Evolutionary conservation across 768 basidiomycete species (phyloP), one percentile per base, ranked within the genome.

Genomic region (Tulasnella sp.): DNA sequence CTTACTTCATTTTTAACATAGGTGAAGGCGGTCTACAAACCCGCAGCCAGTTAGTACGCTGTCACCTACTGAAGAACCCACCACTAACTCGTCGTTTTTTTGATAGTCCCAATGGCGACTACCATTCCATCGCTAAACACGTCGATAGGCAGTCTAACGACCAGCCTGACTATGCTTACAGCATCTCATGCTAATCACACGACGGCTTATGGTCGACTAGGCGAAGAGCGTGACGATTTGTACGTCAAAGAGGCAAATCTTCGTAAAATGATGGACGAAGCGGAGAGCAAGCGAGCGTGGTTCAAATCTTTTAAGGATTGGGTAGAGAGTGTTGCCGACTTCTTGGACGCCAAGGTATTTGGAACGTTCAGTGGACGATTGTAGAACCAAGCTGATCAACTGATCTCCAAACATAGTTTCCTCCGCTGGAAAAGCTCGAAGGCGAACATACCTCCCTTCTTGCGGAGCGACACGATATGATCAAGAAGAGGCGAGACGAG

Each of bases 271-370:
- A 81, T 92, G 4, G 76, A 76, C 31, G 76, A 74, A 57, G 84
- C 89, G 0, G 90, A 91, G 67, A 77, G 73, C 46, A 91, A 92
- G 70, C 74, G 87, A 49, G 80, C 81, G 17, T 92, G 90, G 89
- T 91, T 92, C 65, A 73, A 72, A 10, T 78, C 78, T 52, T 87
- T 92, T 72, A 77, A 73, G 54, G 85, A 88, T 38, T 89, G 87
- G 84, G 71, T 89, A 0, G 90, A 92, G 69, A 80, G 79, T 60
- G 79, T 92, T 5, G 90, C 86, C 3, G 78, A 78, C n/a, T 92
- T 92, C 69, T 73, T 92, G 19, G 90, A 92, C 65, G 86, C 87
- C 72, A 92, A 92, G 81, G 89, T 87, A 19, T 2, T n/a, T n/a
- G n/a, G n/a, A n/a, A n/a, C n/a, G n/a, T n/a, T n/a, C n/a, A n/a